A percentile compares a stretch with the other conserved stretches of the same genome.
Conservation (phyloP, 495 filamentous ascomycete genomes). For the Cairneyella variabilis region DNA sequence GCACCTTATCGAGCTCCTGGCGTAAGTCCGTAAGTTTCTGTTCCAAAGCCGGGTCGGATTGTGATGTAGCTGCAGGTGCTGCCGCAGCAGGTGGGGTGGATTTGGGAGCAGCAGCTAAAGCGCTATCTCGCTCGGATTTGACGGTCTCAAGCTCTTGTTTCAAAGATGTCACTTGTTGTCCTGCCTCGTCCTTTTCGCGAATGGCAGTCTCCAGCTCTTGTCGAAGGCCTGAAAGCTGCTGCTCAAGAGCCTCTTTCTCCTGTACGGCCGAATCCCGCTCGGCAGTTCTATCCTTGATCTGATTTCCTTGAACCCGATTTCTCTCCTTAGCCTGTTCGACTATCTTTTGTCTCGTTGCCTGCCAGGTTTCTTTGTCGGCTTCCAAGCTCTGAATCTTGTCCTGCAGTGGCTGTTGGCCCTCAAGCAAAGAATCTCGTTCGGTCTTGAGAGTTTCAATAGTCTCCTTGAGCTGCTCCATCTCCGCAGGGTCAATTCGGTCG, state of each 20-base stretch:
- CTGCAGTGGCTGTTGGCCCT: conserved; percentile 56
- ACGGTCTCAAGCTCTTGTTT: conserved; percentile 20
- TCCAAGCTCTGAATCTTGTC: conserved; percentile 46
- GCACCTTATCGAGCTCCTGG: conserved; percentile 29
- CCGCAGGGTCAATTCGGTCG: conserved; percentile 88
- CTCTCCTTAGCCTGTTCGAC: conserved; percentile 47
- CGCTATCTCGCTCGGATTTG: conserved; percentile 21
- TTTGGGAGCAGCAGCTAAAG: conserved; percentile 8
- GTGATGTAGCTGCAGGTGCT: conserved; percentile 1
- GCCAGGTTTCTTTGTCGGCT: conserved; percentile 43
- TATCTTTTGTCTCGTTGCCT: conserved; percentile 34
- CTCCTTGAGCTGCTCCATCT: conserved; percentile 80
- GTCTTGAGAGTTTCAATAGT: conserved; percentile 54
- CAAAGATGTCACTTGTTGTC: conserved; percentile 18
- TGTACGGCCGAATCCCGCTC: conserved; percentile 27
- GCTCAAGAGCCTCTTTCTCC: conserved; percentile 36
- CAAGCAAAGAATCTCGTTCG: conserved; percentile 65
- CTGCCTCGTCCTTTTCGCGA: conserved; percentile 19
- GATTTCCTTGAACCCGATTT: conserved; percentile 35
- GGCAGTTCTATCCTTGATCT: conserved; percentile 36
- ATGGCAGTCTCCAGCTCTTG: conserved; percentile 30
- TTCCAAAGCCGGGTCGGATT: conserved; percentile 8
- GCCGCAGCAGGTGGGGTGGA: conserved; percentile 12
- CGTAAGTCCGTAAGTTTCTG: conserved; percentile 27
- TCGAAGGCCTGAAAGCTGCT: conserved; percentile 32